phyloP scores from a whole-genome alignment of 495 filamentous ascomycete genomes.

The Neurospora sublineolata region DNA sequence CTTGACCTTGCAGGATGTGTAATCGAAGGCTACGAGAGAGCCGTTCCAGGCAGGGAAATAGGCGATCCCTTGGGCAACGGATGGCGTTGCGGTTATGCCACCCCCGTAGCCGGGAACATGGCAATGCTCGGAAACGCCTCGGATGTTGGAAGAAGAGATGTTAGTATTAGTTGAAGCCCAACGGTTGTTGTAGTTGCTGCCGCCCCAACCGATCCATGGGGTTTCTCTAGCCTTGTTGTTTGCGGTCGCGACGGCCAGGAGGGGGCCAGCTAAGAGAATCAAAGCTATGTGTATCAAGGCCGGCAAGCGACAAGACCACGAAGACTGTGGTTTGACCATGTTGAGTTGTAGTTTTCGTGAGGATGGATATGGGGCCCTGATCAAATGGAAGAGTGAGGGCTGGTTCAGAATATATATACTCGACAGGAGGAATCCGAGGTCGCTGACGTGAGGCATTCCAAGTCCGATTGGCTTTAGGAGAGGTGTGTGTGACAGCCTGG shows the following conservation, averaged over 20 bases:
- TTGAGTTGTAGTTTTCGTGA: not conserved
- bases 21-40: slow-evolving; percentile 26
- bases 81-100: slow-evolving; percentile 25
- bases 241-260: not conserved
- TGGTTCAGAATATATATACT: not conserved
- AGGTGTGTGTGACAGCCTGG: not conserved
- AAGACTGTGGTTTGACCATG: not conserved
- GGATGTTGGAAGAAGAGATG: slow-evolving; percentile 12
- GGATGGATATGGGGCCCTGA: not conserved
- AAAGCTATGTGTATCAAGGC: not conserved
- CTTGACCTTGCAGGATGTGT: slow-evolving; percentile 17
- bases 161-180: slow-evolving; percentile 15
- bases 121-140: slow-evolving; percentile 8
- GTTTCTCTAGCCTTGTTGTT: not conserved
- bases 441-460: not conserved
- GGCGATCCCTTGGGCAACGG: slow-evolving; percentile 12
- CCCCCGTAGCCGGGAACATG: slow-evolving; percentile 2
- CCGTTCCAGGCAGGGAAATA: slow-evolving; percentile 31
- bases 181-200: slow-evolving; percentile 16
- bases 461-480: not conserved
- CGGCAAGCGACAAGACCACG: not conserved
- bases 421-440: not conserved
- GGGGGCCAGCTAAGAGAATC: not conserved
- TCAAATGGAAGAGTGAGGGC: not conserved
- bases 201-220: slow-evolving; percentile 5